Evolutionary conservation across 768 basidiomycete genomes (phyloP).

Genomic region (Heimioporus sp.): DNA sequence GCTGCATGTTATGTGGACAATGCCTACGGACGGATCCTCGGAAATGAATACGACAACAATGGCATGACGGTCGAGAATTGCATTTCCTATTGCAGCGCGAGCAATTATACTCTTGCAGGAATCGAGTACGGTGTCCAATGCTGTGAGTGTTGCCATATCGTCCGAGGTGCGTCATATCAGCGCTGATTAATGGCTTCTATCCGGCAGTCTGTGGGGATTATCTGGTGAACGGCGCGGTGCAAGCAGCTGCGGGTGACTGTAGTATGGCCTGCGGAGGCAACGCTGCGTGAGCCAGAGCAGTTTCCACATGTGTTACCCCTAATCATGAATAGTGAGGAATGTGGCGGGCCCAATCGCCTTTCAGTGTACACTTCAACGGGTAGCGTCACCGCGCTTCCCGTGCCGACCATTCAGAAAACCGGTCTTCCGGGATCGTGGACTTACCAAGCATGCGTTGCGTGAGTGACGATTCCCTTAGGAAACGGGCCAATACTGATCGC

Average conservation of each 20-base stretch:
- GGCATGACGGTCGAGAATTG: slow-evolving; percentile 62
- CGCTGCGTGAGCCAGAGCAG: slow-evolving; percentile 43
- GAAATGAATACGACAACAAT: slow-evolving; percentile 37
- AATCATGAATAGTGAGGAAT: slow-evolving; percentile 50
- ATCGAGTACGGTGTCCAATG: slow-evolving; percentile 59
- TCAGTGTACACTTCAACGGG: slow-evolving; percentile 62
- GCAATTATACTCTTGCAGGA: slow-evolving; percentile 66
- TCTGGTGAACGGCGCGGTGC: slow-evolving; percentile 58
- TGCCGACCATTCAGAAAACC: slow-evolving; percentile 55
- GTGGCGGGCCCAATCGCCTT: slow-evolving; percentile 71
- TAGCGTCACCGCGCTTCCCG: slow-evolving; percentile 52
- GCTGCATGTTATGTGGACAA: slow-evolving; percentile 73
- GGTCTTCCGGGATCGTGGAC: slow-evolving; percentile 61
- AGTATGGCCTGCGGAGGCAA: slow-evolving; percentile 76
- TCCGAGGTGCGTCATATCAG: neutral
- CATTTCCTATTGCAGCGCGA: slow-evolving; percentile 51
- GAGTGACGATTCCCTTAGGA: slow-evolving; percentile 16
- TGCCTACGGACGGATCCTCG: slow-evolving; percentile 60
- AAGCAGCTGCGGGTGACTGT: slow-evolving; percentile 51
- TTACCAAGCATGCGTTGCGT: slow-evolving; percentile 70
- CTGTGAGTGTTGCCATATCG: slow-evolving; percentile 37
- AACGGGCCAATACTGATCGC: neutral
- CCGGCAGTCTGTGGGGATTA: slow-evolving; percentile 66
- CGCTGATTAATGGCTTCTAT: neutral
- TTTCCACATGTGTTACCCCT: slow-evolving; percentile 1